phyloP scores from a whole-genome alignment of 2,329 filamentous ascomycete genomes.

The Clonostachys chloroleuca region DNA sequence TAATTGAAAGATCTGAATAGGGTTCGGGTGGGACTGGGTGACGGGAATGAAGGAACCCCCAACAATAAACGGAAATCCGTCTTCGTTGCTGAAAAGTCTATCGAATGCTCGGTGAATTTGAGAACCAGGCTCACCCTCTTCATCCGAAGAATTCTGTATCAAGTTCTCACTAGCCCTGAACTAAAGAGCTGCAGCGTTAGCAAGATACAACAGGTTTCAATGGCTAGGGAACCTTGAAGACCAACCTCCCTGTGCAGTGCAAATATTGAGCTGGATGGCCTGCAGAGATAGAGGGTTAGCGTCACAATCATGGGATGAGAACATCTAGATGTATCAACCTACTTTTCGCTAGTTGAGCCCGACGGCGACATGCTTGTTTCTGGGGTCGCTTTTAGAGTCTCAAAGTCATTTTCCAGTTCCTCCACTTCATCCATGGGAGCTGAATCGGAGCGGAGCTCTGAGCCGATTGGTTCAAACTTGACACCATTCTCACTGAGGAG shows the following conservation, averaged over 20 bases:
- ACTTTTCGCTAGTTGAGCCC: constrained; percentile 20
- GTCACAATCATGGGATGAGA: background rate
- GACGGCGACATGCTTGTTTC: constrained; percentile 31
- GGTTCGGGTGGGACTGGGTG: constrained; percentile 44
- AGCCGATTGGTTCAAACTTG: constrained; percentile 61
- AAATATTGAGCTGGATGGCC: constrained; percentile 2
- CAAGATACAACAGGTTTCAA: too few relatives aligned
- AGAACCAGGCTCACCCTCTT: constrained; percentile 44
- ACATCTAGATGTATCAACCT: constrained; percentile 1
- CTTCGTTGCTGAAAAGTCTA: constrained; percentile 50
- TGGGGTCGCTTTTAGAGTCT: constrained; percentile 47
- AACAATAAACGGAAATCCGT: constrained; percentile 54
- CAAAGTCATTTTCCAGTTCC: constrained; percentile 52
- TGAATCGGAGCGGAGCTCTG: constrained; percentile 27
- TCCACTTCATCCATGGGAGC: constrained; percentile 43
- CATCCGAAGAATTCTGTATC: constrained; percentile 50
- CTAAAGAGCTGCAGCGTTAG: constrained; percentile 17
- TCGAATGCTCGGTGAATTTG: constrained; percentile 56
- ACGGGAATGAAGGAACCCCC: constrained; percentile 37
- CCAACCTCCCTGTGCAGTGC: constrained; percentile 46
- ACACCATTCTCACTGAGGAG: constrained; percentile 63
- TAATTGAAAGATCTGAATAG: constrained; percentile 57
- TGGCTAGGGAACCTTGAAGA: background rate
- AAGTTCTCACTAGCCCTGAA: constrained; percentile 45
- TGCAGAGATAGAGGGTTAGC: background rate